A percentile compares a stretch with the other conserved stretches of the same genome.
Conservation (phyloP, 257 asterid genomes). For the Nicotiana undulata region DNA sequence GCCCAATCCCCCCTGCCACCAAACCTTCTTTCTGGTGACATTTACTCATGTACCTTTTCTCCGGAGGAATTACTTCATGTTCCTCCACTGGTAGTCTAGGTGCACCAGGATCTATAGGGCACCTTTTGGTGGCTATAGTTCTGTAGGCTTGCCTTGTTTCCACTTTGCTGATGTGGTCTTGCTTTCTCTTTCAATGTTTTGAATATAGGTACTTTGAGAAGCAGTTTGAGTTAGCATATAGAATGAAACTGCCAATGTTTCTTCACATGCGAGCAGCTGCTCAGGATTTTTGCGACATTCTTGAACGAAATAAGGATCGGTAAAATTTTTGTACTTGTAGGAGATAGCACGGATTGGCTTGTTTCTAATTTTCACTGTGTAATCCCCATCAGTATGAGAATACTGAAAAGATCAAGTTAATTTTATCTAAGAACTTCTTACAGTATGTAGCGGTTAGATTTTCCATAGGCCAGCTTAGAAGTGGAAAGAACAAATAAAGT, state of each 20-base stretch:
- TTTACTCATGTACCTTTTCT: background rate
- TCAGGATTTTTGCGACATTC: slow-evolving; percentile 74
- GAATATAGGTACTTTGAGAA: slow-evolving; percentile 73
- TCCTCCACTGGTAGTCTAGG: background rate
- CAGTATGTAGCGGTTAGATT: background rate
- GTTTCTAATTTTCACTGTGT: background rate
- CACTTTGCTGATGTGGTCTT: slow-evolving; percentile 9
- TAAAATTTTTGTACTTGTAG: slow-evolving; percentile 18
- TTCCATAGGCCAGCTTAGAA: background rate
- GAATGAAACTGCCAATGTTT: slow-evolving; percentile 89
- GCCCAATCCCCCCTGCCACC: background rate
- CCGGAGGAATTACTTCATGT: background rate
- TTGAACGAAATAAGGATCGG: slow-evolving; percentile 60
- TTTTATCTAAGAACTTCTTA: background rate
- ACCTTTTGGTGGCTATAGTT: background rate
- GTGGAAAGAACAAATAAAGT: background rate
- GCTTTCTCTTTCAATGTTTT: slow-evolving; percentile 8
- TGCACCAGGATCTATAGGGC: background rate
- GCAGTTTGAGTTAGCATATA: slow-evolving; percentile 88
- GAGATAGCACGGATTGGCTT: background rate
- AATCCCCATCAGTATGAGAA: background rate
- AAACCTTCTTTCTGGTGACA: background rate
- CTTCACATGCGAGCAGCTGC: slow-evolving; percentile 99
- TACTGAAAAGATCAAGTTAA: background rate
- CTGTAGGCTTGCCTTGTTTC: slow-evolving; percentile 5